Percentiles rank a stretch among this genome's conserved stretches.
phyloP scores from a whole-genome alignment of 306 rosid species.

The peach (Prunus persica) region Prunus_persica_NCBIv2 NC_034016.1:14354001-14354500 shows the following conservation, averaged over 20 bases:
- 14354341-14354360: conserved; percentile 34
- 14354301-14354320: neutral
- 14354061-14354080: neutral
- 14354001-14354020: neutral
- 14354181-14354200: neutral
- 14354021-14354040: too few relatives aligned
- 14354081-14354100: neutral
- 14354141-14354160: neutral
- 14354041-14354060: neutral
- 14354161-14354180: neutral
- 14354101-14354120: neutral
- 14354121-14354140: neutral
- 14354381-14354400: conserved; percentile 44
- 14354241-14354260: neutral
- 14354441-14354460: conserved; percentile 15
- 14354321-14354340: conserved; percentile 14
- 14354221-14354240: neutral
- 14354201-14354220: neutral
- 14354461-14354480: too few relatives aligned
- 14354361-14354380: conserved; percentile 27
- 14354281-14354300: neutral
- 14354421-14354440: conserved; percentile 18
- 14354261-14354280: neutral
- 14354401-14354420: neutral
- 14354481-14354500: neutral